Evolutionary conservation across 805 yeast species (phyloP), one percentile per base, ranked within the genome.

Genomic region (Pichia exigua): DNA sequence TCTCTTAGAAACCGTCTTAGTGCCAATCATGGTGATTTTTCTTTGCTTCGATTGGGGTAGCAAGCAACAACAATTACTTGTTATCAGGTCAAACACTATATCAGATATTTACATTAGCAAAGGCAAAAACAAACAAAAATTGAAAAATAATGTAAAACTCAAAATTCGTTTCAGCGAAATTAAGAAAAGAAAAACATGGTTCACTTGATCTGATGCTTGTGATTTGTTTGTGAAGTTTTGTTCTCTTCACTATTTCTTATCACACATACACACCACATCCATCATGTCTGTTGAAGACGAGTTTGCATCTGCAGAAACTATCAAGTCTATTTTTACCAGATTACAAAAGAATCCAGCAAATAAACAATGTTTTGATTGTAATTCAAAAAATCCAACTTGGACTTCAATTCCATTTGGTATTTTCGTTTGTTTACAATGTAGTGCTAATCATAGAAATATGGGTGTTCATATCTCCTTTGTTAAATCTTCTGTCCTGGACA

Each of bases 401-500:
- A 88, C 99, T 4, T 92, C 98, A 15, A 90, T 92, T 50, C 96
- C 98, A 15, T 92, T 88, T 69, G 99, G 97, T 51, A 87, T 91
- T 48, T 79, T 91, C 66, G 72, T 94, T 53, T 94, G 99, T 73
- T 76, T 91, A 54, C 96, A 94, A 67, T 94, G 99, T 69, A 87
- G 96, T 49, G 91, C 98, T 4, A 89, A 86, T 48, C 99, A 94
- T 73, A 81, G 99, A 69, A 90, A 90, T 67, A 70, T 94, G 71
- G 99, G 99, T 54, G 97, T 91, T 40, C 99, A 94, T 67, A 84
- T 94, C 62, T 81, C 97, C 40, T 94, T 94, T 73, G 98, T 94
- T 53, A 88, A 90, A 66, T 88, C 97, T 28, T 81, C 94, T 28
- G 87, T 84, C 58, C 76, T 94, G 73, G 99, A 94, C 70, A 58